phyloP scores from a whole-genome alignment of 2,329 filamentous ascomycete genomes.

The Colletotrichum graminicola region DNA sequence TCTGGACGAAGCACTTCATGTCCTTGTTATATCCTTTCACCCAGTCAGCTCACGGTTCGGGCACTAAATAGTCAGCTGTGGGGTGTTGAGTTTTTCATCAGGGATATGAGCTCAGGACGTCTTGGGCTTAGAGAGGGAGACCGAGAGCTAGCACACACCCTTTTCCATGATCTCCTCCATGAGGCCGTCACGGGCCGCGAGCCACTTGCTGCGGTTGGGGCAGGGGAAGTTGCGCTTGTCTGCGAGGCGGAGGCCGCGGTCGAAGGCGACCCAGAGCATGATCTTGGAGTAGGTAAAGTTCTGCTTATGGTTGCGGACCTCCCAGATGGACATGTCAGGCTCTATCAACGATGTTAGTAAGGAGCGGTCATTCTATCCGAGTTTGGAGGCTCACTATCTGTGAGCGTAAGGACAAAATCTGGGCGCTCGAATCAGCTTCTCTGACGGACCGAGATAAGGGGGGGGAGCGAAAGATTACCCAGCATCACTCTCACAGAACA shows the following conservation, averaged over 20 bases:
- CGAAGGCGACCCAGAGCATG: conserved; percentile 86
- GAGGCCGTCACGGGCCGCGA: conserved; percentile 73
- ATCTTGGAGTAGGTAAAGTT: conserved; percentile 86
- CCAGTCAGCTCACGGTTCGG: conserved; percentile 3
- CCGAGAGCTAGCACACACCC: conserved; percentile 50
- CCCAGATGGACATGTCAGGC: conserved; percentile 87
- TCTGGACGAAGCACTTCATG: conserved; percentile 78
- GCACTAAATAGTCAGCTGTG: not conserved
- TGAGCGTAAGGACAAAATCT: conserved; percentile 78
- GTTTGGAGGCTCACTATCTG: conserved; percentile 59
- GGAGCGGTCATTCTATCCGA: too few relatives aligned
- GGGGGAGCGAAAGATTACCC: conserved; percentile 51
- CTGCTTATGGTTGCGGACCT: conserved; percentile 80
- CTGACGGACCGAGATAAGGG: not conserved
- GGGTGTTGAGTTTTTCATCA: not conserved
- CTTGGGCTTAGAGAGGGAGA: not conserved
- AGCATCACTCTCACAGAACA: conserved; percentile 75
- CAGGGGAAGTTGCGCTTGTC: conserved; percentile 83
- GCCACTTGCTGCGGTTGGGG: conserved; percentile 76
- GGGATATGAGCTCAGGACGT: not conserved
- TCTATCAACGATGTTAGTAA: conserved; percentile 53
- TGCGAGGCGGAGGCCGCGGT: conserved; percentile 78
- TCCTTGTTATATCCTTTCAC: conserved; percentile 74
- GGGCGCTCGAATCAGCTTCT: not conserved
- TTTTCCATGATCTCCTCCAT: conserved; percentile 85